A percentile compares a stretch with the other conserved stretches of the same genome.
These are phyloP conservation scores for Neurospora sublineolata DNA, from an alignment of 495 filamentous ascomycete genomes.

Conservation along the genomic window DNA sequence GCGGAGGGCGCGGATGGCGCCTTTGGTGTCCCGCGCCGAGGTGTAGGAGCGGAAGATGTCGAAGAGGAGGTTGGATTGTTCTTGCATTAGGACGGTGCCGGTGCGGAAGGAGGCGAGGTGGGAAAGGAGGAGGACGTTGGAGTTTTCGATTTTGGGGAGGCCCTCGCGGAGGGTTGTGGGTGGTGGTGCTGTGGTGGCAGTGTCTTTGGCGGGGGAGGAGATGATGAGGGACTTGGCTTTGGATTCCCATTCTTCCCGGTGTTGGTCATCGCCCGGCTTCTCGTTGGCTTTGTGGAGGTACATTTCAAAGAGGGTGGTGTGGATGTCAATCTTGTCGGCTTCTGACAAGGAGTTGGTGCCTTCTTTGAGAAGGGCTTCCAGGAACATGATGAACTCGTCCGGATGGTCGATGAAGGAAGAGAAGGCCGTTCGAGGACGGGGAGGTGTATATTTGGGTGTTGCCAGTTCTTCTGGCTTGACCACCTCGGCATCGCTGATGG, in stretches of 20 bases:
- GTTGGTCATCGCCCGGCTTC: conserved; percentile 46
- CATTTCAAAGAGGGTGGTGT: conserved; percentile 95
- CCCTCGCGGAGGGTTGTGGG: not conserved
- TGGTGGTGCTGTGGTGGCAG: not conserved
- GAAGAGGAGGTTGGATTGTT: conserved; percentile 81
- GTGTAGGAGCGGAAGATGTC: conserved; percentile 98
- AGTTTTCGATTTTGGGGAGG: conserved; percentile 59
- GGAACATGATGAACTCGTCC: conserved; percentile 76
- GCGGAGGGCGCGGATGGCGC: conserved; percentile 74
- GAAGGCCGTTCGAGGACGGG: conserved; percentile 83
- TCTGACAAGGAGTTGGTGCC: conserved; percentile 44
- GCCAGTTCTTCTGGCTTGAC: conserved; percentile 19
- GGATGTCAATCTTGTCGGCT: conserved; percentile 68
- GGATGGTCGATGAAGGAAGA: conserved; percentile 94
- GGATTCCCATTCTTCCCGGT: conserved; percentile 71
- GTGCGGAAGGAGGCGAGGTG: conserved; percentile 83
- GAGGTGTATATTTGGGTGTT: conserved; percentile 47
- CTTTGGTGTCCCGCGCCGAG: conserved; percentile 79
- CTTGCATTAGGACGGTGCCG: conserved; percentile 83
- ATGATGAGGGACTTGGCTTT: conserved; percentile 81
- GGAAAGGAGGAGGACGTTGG: conserved; percentile 84
- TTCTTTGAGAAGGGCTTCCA: conserved; percentile 70
- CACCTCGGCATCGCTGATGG: conserved; percentile 22
- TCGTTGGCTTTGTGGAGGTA: conserved; percentile 79
- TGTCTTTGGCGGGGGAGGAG: conserved; percentile 32